Conservation (phyloP, 139 green algal genomes). For the Auxenochlorella pyrenoidosa region DNA sequence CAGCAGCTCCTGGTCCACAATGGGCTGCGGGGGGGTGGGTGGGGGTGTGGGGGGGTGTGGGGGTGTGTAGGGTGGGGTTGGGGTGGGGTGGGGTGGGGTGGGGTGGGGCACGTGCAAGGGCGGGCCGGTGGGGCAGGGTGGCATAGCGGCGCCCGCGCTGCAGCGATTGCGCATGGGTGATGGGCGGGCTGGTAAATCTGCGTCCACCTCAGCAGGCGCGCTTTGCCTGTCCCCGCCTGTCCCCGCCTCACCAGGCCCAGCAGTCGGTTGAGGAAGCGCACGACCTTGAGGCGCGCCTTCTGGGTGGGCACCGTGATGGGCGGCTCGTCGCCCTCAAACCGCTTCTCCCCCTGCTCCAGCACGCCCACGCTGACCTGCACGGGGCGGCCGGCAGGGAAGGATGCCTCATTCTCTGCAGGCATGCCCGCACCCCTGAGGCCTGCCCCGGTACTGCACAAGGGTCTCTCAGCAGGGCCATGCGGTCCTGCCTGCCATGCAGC, state of each 20-base stretch:
- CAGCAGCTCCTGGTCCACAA: slow-evolving; percentile 69
- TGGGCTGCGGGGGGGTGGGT: background rate
- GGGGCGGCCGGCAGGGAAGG: too few species aligned
- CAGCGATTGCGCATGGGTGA: too few species aligned
- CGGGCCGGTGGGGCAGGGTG: too few species aligned
- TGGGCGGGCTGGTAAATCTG: too few species aligned
- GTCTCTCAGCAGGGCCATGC: background rate
- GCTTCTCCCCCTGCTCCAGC: background rate
- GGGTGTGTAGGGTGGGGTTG: background rate
- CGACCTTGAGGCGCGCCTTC: slow-evolving; percentile 26
- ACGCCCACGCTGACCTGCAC: slow-evolving; percentile 32
- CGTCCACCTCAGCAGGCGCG: too few species aligned
- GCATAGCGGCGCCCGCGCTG: too few species aligned
- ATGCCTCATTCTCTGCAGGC: too few species aligned
- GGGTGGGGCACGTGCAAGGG: too few species aligned
- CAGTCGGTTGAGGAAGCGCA: slow-evolving; percentile 80
- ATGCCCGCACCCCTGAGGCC: too few species aligned
- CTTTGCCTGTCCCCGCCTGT: too few species aligned
- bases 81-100: background rate
- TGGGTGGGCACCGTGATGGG: background rate
- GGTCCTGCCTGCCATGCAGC: background rate
- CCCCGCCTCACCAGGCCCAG: slow-evolving; percentile 66
- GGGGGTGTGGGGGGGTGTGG: background rate
- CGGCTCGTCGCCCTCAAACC: slow-evolving; percentile 4
- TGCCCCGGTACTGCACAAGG: too few species aligned